Evolutionary conservation across 305 asterid genomes (phyloP), one percentile per base, ranked within the genome.

Genomic region (Fraxinus xanthoxyloides): DNA sequence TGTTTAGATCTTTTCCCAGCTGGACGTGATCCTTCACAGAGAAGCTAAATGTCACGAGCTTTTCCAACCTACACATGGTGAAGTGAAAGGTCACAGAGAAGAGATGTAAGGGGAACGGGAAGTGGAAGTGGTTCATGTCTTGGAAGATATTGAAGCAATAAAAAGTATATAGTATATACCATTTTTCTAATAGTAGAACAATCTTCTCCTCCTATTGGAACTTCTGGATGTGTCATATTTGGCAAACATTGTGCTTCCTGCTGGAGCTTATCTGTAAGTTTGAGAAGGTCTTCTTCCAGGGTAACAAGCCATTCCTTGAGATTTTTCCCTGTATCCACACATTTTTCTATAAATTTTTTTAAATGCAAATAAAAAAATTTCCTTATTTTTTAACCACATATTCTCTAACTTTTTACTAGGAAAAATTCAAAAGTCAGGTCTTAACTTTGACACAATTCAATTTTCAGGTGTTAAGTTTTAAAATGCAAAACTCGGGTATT

Each of bases 181-280:
- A 87, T 80, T 89, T 90, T 92, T 83, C 96, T 93, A 87, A 94
- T 89, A 74, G 88, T 72, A 78, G 91, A 95, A 77, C 87, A 85
- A 79, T 91, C 98, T 85, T 92, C 98, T 73, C 97, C 97, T 5
- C 98, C 97, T 19, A 87, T 61, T 0, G 98, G 97, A 48, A 85
- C 99, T 88, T 91, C 93, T 38, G 97, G 97, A 92, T 95, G 97
- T 7, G 98, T 95, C 92, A 95, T 94, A 86, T 95, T 95, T 81
- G 98, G 99, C 84, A 95, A 91, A 81, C 90, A 88, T 80, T 94
- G 98, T 93, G n/a, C n/a, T n/a, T n/a, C 97, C 80, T 85, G 89
- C 85, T 94, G 98, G 73, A 94, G 92, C 82, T 92, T 91, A 51
- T 94, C 97, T 0, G 97, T 90, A 28, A 95, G 93, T 76, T 86